Evolutionary conservation across 768 basidiomycete genomes (phyloP), one percentile per base, ranked within the genome.

Genomic region (Naematelia aurantialba): DNA sequence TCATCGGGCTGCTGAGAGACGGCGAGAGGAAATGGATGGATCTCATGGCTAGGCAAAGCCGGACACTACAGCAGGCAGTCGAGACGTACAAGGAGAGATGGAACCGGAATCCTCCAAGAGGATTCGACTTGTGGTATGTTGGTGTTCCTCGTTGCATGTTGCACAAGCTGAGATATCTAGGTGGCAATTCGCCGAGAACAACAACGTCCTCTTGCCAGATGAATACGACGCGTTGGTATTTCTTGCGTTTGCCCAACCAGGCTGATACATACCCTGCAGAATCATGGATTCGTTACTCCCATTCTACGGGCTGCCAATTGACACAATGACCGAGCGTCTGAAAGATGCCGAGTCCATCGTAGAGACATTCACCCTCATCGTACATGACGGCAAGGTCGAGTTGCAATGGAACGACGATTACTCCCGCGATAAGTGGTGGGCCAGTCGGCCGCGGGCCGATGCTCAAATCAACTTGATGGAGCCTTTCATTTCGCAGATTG

Each of bases 41-140:
- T 30, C 82, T 87, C 67, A 78, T 98, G 26, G 80, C 79, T 1
- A 80, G 81, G 51, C 96, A 98, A 79, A 91, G 89, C 76, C 84
- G 82, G 68, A 87, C 89, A 0, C 81, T 98, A 31, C 79, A 80
- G 42, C 83, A 84, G 25, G 94, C 94, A 0, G 89, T 90, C 0
- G 76, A 77, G 8, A 91, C 94, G 75, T 99, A 99, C 78, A 84
- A 80, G 64, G 79, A 82, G 56, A 81, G 92, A 58, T 92, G 94
- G 76, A 80, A 80, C 10, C 83, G 88, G 34, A 78, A 84, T 31
- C 96, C 96, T 3, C 94, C 96, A 0, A 84, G 82, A 45, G 94
- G 92, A 0, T 99, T 98, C 63, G 93, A 91, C 71, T 79, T 82
- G 26, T 97, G 94, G 94, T 92, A 51, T 60, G 76, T 14, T 21